Conservation (phyloP, 306 rosid species). For the Heteromeles arbutifolia region DNA sequence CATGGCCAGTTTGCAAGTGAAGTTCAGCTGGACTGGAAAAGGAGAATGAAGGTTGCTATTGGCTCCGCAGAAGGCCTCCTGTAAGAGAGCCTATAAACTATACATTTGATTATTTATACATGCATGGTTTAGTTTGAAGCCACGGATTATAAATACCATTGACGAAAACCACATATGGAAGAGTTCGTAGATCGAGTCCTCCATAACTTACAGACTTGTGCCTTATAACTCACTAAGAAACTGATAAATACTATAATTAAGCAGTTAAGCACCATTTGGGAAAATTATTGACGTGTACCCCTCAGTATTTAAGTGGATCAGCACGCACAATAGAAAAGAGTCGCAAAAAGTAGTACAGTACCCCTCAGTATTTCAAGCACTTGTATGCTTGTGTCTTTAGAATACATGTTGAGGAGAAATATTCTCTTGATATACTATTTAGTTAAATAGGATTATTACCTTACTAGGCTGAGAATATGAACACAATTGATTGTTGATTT, state of each 20-base stretch:
- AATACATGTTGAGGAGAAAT: too few species aligned
- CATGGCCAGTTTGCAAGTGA: conserved; percentile 68
- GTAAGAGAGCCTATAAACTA: conserved; percentile 34
- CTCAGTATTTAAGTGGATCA: too few species aligned
- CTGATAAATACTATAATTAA: too few species aligned
- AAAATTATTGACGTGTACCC: neutral
- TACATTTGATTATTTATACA: neutral
- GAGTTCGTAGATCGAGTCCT: neutral
- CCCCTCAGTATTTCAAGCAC: too few species aligned
- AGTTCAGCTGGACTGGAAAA: conserved; percentile 64
- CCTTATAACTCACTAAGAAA: neutral
- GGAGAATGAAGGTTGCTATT: conserved; percentile 66
- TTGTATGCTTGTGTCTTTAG: too few species aligned
- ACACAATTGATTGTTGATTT: too few species aligned
- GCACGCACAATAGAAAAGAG: too few species aligned
- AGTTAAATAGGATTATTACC: too few species aligned
- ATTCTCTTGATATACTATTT: too few species aligned
- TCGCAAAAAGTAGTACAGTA: too few species aligned
- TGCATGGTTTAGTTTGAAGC: neutral
- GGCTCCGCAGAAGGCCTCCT: conserved; percentile 77
- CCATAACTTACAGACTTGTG: neutral
- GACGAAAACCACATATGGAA: neutral
- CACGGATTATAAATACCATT: neutral
- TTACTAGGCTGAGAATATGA: too few species aligned
- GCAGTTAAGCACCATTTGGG: neutral